Evolutionary conservation across 2,329 filamentous ascomycete species (phyloP).

Genomic region (Sordariomycetes sp.): DNA sequence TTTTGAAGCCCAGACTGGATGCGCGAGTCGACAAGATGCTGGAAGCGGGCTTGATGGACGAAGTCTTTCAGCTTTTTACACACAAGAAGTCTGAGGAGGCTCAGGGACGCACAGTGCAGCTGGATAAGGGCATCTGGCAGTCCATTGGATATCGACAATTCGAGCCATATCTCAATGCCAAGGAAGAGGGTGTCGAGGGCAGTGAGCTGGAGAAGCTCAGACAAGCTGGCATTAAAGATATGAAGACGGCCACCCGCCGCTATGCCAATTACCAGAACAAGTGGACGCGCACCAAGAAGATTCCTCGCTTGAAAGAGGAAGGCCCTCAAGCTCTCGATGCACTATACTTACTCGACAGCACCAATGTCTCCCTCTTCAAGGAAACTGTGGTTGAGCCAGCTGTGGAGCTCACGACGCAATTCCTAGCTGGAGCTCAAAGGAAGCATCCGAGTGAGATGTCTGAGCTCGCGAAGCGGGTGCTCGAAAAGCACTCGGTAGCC

Average conservation of each 20-base stretch:
- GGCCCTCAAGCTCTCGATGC: constrained; percentile 39
- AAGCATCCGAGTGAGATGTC: constrained; percentile 42
- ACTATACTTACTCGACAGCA: constrained; percentile 76
- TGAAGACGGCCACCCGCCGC: constrained; percentile 74
- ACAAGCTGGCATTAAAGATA: constrained; percentile 56
- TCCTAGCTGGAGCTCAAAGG: constrained; percentile 49
- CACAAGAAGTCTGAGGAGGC: constrained; percentile 24
- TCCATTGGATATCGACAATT: constrained; percentile 96
- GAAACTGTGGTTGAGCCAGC: constrained; percentile 58
- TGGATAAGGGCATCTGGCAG: constrained; percentile 83
- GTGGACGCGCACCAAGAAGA: constrained; percentile 80
- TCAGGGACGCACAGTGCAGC: constrained; percentile 51
- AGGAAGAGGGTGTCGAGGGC: constrained; percentile 16
- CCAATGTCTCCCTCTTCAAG: constrained; percentile 53
- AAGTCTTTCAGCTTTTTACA: constrained; percentile 35
- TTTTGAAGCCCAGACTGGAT: constrained; percentile 63
- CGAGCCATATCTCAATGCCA: constrained; percentile 54
- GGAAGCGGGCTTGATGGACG: constrained; percentile 37
- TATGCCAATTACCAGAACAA: constrained; percentile 79
- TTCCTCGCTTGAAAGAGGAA: constrained; percentile 55
- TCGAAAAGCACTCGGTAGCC: constrained; percentile 22
- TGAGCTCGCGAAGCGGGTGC: constrained; percentile 36
- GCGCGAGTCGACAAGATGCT: constrained; percentile 80
- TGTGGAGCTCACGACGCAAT: constrained; percentile 47
- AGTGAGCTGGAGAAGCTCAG: constrained; percentile 46